Percentiles rank a stretch among this genome's conserved stretches.
Evolutionary conservation across 2,329 filamentous ascomycete species (phyloP).

Genomic region (Biscogniauxia sp.): DNA sequence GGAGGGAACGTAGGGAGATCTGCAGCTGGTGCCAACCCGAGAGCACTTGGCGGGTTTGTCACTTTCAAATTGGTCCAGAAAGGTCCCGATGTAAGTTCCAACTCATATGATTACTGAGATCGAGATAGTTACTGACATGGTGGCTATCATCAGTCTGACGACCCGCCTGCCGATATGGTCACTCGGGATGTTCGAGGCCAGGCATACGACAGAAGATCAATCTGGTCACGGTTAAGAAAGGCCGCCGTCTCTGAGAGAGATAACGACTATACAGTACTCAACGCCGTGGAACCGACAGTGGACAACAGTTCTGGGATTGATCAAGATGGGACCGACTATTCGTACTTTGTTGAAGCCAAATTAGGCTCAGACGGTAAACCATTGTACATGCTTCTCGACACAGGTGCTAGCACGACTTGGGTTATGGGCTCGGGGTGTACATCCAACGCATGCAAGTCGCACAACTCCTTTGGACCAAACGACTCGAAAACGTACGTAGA

Average conservation of each 20-base stretch:
- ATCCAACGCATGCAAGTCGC: conserved; percentile 63
- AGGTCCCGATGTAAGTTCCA: conserved; percentile 33
- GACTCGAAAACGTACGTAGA: conserved; percentile 64
- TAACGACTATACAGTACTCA: conserved; percentile 47
- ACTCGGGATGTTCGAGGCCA: conserved; percentile 39
- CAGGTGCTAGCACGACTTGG: conserved; percentile 74
- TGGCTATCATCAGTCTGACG: conserved; percentile 28
- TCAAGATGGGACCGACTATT: conserved; percentile 65
- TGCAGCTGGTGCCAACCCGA: conserved; percentile 4
- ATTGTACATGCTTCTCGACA: conserved; percentile 64
- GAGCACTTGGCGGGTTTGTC: conserved; percentile 27
- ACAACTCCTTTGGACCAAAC: conserved; percentile 65
- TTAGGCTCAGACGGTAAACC: conserved; percentile 54
- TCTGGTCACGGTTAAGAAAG: conserved; percentile 13
- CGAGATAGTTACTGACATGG: conserved; percentile 14
- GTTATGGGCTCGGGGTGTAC: conserved; percentile 72
- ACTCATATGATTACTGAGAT: not conserved
- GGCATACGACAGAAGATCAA: conserved; percentile 39
- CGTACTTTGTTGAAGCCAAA: conserved; percentile 59
- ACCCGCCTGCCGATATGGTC: conserved; percentile 35
- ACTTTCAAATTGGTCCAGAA: conserved; percentile 44
- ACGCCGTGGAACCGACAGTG: conserved; percentile 44
- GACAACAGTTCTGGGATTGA: conserved; percentile 53
- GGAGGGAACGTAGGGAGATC: conserved; percentile 12
- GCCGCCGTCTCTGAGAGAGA: conserved; percentile 35